These are phyloP conservation scores for Leccinum rimulosum DNA, from an alignment of 768 basidiomycete genomes.

Conservation along the genomic window DNA sequence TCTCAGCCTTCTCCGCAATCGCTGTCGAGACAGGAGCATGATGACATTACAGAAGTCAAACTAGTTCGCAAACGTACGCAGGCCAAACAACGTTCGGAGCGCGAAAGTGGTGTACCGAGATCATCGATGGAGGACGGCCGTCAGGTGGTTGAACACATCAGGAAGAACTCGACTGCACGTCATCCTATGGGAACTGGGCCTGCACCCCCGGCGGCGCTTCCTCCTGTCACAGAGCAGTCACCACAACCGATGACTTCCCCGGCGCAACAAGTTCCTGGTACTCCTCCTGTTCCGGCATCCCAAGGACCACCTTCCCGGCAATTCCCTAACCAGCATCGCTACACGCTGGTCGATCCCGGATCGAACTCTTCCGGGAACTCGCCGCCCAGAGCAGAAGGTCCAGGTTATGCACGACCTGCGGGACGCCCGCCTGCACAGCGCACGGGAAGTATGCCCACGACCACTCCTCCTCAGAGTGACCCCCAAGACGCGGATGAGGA, in stretches of 20 bases:
- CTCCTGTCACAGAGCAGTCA: conserved; percentile 17
- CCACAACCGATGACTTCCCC: conserved; percentile 3
- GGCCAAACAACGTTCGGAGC: conserved; percentile 56
- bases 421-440: conserved; percentile 35
- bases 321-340: conserved; percentile 41
- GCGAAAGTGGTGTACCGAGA: conserved; percentile 15
- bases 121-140: conserved; percentile 34
- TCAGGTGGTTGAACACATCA: conserved; percentile 52
- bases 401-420: conserved; percentile 26
- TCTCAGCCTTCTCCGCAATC: conserved; percentile 56
- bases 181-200: conserved; percentile 12
- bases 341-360: conserved; percentile 47
- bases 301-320: conserved; percentile 18
- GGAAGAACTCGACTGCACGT: conserved; percentile 45
- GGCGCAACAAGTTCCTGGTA: not conserved
- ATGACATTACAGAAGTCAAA: conserved; percentile 70
- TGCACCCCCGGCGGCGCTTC: conserved; percentile 1
- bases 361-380: conserved; percentile 9
- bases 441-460: conserved; percentile 18
- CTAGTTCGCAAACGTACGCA: conserved; percentile 81
- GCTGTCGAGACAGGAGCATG: conserved; percentile 79
- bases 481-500: not conserved
- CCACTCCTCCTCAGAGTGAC: conserved; percentile 9
- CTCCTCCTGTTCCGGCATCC: not conserved
- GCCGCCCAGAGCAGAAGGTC: conserved; percentile 21